A percentile compares a stretch with the other conserved stretches of the same genome.
Evolutionary conservation across 2,329 filamentous ascomycete genomes (phyloP).

Genomic region (Albifimbria verrucaria): DNA sequence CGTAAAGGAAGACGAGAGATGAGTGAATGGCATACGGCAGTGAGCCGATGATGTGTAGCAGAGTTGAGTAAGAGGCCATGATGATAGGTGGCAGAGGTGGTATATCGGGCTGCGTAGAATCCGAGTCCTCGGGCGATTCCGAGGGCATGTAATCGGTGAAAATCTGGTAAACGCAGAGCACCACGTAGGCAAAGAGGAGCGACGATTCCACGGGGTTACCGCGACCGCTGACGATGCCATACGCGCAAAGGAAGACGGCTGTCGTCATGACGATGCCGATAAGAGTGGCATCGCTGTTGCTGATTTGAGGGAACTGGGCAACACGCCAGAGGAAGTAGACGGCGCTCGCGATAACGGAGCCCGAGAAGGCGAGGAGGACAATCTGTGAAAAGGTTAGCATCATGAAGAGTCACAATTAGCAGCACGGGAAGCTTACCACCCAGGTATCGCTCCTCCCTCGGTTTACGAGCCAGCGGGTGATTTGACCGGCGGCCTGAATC

Average conservation of each 20-base stretch:
- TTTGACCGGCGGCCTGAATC: conserved; percentile 91
- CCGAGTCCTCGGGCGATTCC: conserved; percentile 47
- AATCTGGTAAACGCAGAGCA: conserved; percentile 98
- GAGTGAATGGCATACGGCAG: conserved; percentile 82
- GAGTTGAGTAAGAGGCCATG: conserved; percentile 95
- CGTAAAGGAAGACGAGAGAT: conserved; percentile 80
- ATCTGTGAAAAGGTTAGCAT: conserved; percentile 61
- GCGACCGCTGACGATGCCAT: conserved; percentile 89
- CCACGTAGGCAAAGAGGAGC: conserved; percentile 91
- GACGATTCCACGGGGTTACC: conserved; percentile 96
- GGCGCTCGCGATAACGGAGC: conserved; percentile 87
- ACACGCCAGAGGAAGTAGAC: conserved; percentile 97
- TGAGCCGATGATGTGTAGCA: conserved; percentile 78
- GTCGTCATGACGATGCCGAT: conserved; percentile 93
- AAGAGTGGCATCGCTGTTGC: conserved; percentile 85
- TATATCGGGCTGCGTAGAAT: conserved; percentile 72
- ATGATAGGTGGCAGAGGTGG: conserved; percentile 96
- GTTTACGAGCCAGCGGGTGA: conserved; percentile 93
- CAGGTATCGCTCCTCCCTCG: conserved; percentile 89
- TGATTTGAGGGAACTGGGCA: conserved; percentile 87
- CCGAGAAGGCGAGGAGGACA: conserved; percentile 79
- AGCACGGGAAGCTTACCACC: conserved; percentile 64
- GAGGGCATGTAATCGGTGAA: conserved; percentile 97
- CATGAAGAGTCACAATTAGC: not conserved
- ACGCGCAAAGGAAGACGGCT: conserved; percentile 86